Evolutionary conservation across 2,329 filamentous ascomycete species (phyloP).

Genomic region (Leptographium lundbergii): DNA sequence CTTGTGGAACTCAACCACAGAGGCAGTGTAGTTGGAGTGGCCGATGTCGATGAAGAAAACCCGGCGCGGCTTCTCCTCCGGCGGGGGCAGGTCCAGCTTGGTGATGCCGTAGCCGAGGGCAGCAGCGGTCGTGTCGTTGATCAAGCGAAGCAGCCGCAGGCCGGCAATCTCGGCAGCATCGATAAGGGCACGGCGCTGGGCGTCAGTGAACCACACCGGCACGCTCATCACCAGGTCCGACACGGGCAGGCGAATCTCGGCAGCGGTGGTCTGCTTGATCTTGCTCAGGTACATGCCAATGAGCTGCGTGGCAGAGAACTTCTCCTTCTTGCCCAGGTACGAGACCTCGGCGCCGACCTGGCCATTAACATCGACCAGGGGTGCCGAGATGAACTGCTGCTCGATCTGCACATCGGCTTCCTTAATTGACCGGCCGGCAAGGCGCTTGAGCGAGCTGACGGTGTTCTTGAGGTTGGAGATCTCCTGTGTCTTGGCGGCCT

Average conservation of each 20-base stretch:
- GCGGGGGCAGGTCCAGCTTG: constrained; percentile 78
- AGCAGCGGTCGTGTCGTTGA: constrained; percentile 96
- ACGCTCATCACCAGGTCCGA: constrained; percentile 89
- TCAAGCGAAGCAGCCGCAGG: constrained; percentile 80
- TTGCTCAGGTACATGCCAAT: constrained; percentile 93
- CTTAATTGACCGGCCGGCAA: constrained; percentile 72
- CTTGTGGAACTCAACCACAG: constrained; percentile 93
- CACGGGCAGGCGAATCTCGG: constrained; percentile 82
- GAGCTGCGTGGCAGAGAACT: constrained; percentile 88
- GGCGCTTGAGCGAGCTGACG: constrained; percentile 80
- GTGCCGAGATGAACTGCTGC: constrained; percentile 78
- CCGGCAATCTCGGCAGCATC: constrained; percentile 91
- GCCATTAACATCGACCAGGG: constrained; percentile 80
- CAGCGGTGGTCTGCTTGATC: constrained; percentile 76
- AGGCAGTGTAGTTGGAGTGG: constrained; percentile 89
- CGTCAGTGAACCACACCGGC: constrained; percentile 93
- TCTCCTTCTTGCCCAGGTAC: constrained; percentile 90
- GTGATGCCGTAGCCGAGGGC: constrained; percentile 97
- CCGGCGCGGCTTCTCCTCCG: constrained; percentile 83
- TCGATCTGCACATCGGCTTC: constrained; percentile 91
- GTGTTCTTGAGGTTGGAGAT: constrained; percentile 99
- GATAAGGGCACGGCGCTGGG: constrained; percentile 77
- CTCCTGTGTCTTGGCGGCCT: constrained; percentile 95
- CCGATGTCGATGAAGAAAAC: constrained; percentile 92
- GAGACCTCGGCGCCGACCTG: constrained; percentile 89